phyloP scores from a whole-genome alignment of 2,329 filamentous ascomycete species.

The Sporothrix mexicana region DNA sequence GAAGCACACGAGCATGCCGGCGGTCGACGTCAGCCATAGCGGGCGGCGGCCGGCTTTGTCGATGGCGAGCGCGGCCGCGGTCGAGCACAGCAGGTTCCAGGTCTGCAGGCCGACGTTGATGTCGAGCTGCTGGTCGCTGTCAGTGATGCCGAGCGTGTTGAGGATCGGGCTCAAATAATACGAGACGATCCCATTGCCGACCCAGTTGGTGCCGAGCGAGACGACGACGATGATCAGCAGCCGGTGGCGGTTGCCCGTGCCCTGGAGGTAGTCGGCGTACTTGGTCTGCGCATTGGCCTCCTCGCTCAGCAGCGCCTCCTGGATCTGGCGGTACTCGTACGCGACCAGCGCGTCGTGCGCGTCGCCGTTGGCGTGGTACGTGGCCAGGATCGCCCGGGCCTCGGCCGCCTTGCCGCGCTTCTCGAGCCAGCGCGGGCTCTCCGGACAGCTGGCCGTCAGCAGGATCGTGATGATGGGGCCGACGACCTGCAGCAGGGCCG shows the following conservation, averaged over 20 bases:
- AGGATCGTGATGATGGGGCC: background rate
- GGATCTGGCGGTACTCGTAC: conserved; percentile 7
- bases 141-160: background rate
- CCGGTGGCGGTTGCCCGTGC: background rate
- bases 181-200: background rate
- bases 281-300: conserved; percentile 1
- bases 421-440: conserved; percentile 1
- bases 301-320: background rate
- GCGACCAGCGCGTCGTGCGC: background rate
- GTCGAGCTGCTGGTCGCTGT: background rate
- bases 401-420: background rate
- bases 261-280: background rate
- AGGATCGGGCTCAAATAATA: background rate
- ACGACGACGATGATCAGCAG: background rate
- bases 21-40: background rate
- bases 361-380: conserved; percentile 14
- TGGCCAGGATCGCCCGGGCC: background rate
- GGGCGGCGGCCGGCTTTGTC: background rate
- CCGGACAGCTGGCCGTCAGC: background rate
- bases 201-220: background rate
- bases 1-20: background rate
- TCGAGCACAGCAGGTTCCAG: background rate
- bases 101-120: conserved; percentile 3
- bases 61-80: background rate
- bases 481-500: background rate